A percentile compares a stretch with the other conserved stretches of the same genome.
phyloP scores from a whole-genome alignment of 2,329 filamentous ascomycete species.

The Aspergillus eucalypticola region DNA sequence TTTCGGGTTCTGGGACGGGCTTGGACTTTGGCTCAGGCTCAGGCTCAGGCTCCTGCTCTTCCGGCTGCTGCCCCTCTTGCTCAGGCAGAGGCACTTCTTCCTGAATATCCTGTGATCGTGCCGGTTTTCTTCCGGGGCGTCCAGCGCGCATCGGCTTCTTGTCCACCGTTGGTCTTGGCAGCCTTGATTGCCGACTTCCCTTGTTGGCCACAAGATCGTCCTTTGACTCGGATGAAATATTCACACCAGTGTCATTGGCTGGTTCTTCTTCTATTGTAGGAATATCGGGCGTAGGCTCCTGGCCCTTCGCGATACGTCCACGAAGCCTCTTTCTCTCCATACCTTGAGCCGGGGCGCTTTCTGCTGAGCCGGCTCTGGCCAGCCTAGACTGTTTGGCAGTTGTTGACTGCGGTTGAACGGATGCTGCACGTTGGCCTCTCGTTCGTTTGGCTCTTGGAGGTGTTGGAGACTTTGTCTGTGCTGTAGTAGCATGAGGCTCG shows the following conservation, averaged over 20 bases:
- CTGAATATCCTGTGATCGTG: neutral
- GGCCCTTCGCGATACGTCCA: slow-evolving; percentile 12
- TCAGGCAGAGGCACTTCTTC: neutral
- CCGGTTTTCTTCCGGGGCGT: slow-evolving; percentile 12
- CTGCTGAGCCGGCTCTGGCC: neutral
- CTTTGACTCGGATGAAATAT: neutral
- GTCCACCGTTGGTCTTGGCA: slow-evolving; percentile 11
- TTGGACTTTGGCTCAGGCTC: neutral
- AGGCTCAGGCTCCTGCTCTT: neutral
- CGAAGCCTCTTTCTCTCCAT: slow-evolving; percentile 9
- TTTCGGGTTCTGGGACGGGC: neutral
- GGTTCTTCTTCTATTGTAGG: neutral
- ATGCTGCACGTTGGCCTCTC: slow-evolving; percentile 12
- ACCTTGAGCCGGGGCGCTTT: neutral
- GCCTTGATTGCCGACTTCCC: neutral
- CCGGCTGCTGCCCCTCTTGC: neutral
- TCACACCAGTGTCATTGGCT: neutral
- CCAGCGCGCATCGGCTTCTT: slow-evolving; percentile 20
- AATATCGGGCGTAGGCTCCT: slow-evolving; percentile 1
- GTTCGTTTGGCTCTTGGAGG: neutral
- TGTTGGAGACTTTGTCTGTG: neutral
- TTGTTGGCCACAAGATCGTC: slow-evolving; percentile 1
- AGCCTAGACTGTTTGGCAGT: neutral
- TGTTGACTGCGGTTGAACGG: neutral
- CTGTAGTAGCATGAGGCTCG: neutral